Evolutionary conservation across 2,329 filamentous ascomycete species (phyloP).

Genomic region (Verruconis gallopava): DNA sequence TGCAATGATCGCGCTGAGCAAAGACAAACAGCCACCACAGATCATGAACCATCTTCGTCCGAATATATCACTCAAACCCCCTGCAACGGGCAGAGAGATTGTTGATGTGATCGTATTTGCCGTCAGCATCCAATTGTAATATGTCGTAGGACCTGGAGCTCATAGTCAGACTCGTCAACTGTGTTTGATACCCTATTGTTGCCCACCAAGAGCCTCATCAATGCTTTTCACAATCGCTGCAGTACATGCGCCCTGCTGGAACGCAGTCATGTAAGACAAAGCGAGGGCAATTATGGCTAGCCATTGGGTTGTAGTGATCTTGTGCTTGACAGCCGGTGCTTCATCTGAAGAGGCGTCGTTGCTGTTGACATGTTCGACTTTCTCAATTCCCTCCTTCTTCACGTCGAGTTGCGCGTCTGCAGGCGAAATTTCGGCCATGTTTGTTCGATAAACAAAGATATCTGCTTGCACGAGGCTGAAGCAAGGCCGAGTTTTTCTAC

Average conservation of each 20-base stretch:
- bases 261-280: conserved; percentile 6
- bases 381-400: not conserved
- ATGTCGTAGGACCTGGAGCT: conserved; percentile 8
- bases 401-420: not conserved
- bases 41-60: conserved; percentile 9
- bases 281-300: conserved; percentile 6
- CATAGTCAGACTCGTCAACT: not conserved
- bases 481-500: not conserved
- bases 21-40: conserved; percentile 2
- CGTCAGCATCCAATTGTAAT: conserved; percentile 12
- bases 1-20: conserved; percentile 7
- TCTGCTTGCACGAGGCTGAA: not conserved
- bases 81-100: conserved; percentile 6
- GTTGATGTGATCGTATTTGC: conserved; percentile 5
- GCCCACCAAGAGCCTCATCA: conserved; percentile 8
- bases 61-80: conserved; percentile 10
- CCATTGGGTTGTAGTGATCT: conserved; percentile 10
- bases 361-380: not conserved
- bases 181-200: not conserved
- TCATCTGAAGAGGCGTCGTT: not conserved
- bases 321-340: not conserved
- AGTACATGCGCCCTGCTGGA: conserved; percentile 10
- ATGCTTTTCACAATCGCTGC: conserved; percentile 10
- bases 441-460: not conserved
- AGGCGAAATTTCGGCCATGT: not conserved